Evolutionary conservation across 768 basidiomycete genomes (phyloP).

Genomic region (Lyophyllum shimeji): DNA sequence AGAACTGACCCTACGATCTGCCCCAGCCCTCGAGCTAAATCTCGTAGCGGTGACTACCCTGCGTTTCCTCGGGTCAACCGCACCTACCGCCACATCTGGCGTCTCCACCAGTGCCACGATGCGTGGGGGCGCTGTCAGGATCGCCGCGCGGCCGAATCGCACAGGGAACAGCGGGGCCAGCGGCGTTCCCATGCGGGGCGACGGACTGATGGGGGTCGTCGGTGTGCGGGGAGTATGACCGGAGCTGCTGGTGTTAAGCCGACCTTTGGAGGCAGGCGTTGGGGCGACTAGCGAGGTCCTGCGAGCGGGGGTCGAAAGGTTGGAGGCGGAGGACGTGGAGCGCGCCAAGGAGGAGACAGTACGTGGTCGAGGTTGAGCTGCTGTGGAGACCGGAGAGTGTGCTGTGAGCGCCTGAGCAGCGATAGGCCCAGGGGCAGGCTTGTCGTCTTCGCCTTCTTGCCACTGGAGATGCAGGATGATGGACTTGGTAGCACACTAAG

Average conservation of each 20-base stretch:
- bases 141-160: slow-evolving; percentile 67
- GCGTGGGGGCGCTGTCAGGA: slow-evolving; percentile 81
- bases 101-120: slow-evolving; percentile 82
- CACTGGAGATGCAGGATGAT: slow-evolving; percentile 84
- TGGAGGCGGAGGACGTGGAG: slow-evolving; percentile 45
- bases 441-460: slow-evolving; percentile 59
- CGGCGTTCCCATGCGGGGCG: slow-evolving; percentile 42
- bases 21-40: slow-evolving; percentile 81
- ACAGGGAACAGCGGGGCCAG: slow-evolving; percentile 38
- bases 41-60: slow-evolving; percentile 85
- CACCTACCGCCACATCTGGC: slow-evolving; percentile 86
- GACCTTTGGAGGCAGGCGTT: slow-evolving; percentile 28
- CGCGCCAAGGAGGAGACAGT: slow-evolving; percentile 53
- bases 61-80: slow-evolving; percentile 81
- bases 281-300: slow-evolving; percentile 35
- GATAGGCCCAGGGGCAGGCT: slow-evolving; percentile 18
- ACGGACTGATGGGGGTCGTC: slow-evolving; percentile 48
- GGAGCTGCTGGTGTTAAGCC: slow-evolving; percentile 35
- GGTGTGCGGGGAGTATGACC: slow-evolving; percentile 12
- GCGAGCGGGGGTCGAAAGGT: slow-evolving; percentile 37
- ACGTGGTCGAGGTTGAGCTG: slow-evolving; percentile 37
- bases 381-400: slow-evolving; percentile 19
- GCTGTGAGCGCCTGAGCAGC: slow-evolving; percentile 12
- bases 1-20: slow-evolving; percentile 71
- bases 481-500: slow-evolving; percentile 85